Evolutionary conservation across 2,329 filamentous ascomycete genomes (phyloP).

Genomic region (Diaporthe sp.): DNA sequence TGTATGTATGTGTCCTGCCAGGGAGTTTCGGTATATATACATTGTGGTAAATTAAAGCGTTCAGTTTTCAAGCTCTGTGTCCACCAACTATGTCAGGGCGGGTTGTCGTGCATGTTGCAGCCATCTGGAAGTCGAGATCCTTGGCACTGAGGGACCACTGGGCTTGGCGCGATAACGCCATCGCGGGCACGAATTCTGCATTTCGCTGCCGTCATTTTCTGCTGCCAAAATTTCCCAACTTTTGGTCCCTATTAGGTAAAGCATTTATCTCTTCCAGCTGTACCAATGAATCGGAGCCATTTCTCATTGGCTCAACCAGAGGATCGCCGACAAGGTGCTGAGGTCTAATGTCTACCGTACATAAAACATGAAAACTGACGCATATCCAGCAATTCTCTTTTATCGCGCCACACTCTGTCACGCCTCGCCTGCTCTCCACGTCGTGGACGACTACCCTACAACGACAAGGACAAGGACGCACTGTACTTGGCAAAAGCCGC

Average conservation of each 20-base stretch:
- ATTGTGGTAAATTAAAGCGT: background rate
- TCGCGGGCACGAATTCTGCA: slow-evolving; percentile 27
- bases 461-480: background rate
- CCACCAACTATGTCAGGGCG: background rate
- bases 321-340: background rate
- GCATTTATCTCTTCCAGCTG: background rate
- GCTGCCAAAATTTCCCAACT: background rate
- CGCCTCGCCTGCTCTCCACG: background rate
- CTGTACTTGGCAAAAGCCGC: too few relatives aligned
- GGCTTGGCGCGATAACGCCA: slow-evolving; percentile 40
- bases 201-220: slow-evolving; percentile 13
- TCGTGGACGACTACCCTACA: background rate
- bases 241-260: slow-evolving; percentile 17
- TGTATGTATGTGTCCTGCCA: background rate
- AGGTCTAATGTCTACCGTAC: background rate
- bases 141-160: background rate
- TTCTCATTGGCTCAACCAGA: background rate
- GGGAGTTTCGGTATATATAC: too few relatives aligned
- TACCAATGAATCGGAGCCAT: slow-evolving; percentile 15
- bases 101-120: background rate
- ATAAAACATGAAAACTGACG: background rate
- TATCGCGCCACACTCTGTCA: background rate
- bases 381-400: background rate
- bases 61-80: background rate
- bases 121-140: background rate